A percentile compares a stretch with the other conserved stretches of the same genome.
phyloP scores from a whole-genome alignment of 495 filamentous ascomycete species.

The Lindgomyces ingoldianus region DNA sequence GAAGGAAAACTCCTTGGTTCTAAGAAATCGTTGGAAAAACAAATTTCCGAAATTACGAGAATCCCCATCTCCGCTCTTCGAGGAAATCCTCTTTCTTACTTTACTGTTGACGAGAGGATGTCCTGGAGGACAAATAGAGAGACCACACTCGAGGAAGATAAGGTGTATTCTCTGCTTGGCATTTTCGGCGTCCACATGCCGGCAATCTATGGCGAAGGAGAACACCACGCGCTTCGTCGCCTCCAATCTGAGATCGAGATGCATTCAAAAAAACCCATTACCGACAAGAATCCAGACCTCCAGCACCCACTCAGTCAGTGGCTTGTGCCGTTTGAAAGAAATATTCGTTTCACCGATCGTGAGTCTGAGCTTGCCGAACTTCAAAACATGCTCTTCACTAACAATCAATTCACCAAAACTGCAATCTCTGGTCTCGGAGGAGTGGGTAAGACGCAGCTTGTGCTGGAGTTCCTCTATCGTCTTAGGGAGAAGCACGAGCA shows the following conservation, averaged over 20 bases:
- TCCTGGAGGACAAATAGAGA: constrained; percentile 18
- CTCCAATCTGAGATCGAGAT: constrained; percentile 4
- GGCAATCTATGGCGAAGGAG: constrained; percentile 13
- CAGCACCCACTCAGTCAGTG: too few species aligned
- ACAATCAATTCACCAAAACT: neutral
- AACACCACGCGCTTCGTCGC: neutral
- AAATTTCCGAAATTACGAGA: constrained; percentile 9
- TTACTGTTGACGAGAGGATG: constrained; percentile 21
- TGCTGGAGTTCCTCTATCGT: constrained; percentile 22
- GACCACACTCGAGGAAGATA: constrained; percentile 18
- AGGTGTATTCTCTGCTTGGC: constrained; percentile 11
- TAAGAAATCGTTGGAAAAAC: constrained; percentile 8
- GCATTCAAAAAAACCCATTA: too few species aligned
- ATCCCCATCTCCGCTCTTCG: constrained; percentile 10
- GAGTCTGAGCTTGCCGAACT: constrained; percentile 5
- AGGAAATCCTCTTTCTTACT: constrained; percentile 14
- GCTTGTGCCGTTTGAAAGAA: constrained; percentile 11
- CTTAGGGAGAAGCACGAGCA: constrained; percentile 7
- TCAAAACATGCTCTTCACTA: neutral
- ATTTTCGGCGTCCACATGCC: constrained; percentile 16
- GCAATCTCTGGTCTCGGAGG: constrained; percentile 18
- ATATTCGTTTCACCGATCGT: constrained; percentile 8
- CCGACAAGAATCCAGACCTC: too few species aligned
- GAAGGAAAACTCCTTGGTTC: constrained; percentile 7
- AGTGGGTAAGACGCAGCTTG: constrained; percentile 37